Base-by-base conservation (phyloP, 129 eudicot genomes). In the Logfia minima region DNA sequence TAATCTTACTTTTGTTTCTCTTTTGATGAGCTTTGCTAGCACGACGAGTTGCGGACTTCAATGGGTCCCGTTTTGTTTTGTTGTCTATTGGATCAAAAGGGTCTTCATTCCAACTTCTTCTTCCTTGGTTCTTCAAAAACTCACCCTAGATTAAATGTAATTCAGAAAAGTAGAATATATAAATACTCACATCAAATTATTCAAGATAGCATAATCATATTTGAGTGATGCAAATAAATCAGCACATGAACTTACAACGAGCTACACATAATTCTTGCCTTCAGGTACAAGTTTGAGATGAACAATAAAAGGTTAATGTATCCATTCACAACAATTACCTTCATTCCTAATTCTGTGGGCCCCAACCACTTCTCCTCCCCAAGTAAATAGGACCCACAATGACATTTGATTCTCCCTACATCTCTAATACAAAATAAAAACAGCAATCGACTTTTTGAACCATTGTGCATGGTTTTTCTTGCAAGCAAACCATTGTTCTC, bases 1-100 rank as follows among this genome's bases (percentile, higher is more conserved):
- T 55, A 68, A 72, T 81, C 90, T 85, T 66, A 92, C 98, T 77
- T 77, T 75, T 92, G 84, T 75, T 78, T 66, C 77, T 90, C 75
- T 78, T 86, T 66, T 82, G 77, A 37, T 73, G 79, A 82, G 78
- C 70, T 76, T 75, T 89, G 51, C 31, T 67, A 45, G 83, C 80
- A 76, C 72, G 79, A 21, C 81, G 89, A 72, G 86, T 69, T 66
- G 87, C 65, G 60, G 86, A 70, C 82, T 84, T 85, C 22, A 78
- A 71, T 68, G 68, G 86, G 23, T 78, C 71, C 81, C 88, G 81
- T 83, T 85, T 85, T 63, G 70, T 64, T 56, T 80, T 70, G 26
- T 48, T 60, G 32, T 73, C 81, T 28, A 77, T 80, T 28, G 55
- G 72, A 64, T 85, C 81, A 43, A 22, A 74, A 37, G 72, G 61